These are phyloP conservation scores for Syzygium oleosum DNA, from an alignment of 345 rosid species.

Conservation along the genomic window DNA sequence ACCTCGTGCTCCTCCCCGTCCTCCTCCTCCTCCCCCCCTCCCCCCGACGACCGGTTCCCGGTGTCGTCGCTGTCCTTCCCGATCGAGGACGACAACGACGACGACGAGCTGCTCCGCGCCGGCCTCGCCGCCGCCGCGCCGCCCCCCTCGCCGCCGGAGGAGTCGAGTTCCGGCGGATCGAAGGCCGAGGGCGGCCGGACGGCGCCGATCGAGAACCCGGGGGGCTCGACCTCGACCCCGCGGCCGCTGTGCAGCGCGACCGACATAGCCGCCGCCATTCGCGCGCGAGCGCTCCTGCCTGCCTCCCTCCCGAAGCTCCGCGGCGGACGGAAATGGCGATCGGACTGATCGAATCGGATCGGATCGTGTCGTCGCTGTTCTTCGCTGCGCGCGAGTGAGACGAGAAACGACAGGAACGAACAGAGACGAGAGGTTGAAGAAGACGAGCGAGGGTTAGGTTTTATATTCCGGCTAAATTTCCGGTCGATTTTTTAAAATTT, in stretches of 20 bases:
- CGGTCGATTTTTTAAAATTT: background rate
- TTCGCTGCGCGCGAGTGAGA: background rate
- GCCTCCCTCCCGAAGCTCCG: background rate
- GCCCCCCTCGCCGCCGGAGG: background rate
- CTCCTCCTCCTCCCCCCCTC: constrained; percentile 22
- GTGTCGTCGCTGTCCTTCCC: constrained; percentile 49
- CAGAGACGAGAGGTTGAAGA: background rate
- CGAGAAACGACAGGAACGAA: background rate
- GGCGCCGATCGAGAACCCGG: background rate
- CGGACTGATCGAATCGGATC: background rate
- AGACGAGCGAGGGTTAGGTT: background rate
- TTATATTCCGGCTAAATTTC: background rate
- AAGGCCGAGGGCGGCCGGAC: background rate
- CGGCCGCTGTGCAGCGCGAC: background rate
- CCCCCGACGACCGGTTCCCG: constrained; percentile 22
- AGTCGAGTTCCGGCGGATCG: background rate
- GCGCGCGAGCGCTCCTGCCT: too few species aligned
- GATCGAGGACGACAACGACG: constrained; percentile 37
- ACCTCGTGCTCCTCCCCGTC: constrained; percentile 40
- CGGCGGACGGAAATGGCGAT: background rate
- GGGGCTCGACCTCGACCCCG: background rate
- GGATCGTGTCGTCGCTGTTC: background rate
- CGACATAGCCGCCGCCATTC: background rate
- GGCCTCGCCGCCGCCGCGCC: constrained; percentile 4
- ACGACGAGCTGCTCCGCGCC: constrained; percentile 1